Evolutionary conservation across 1,284 basidiomycete species (phyloP).

Genomic region (Cronartium quercuum): DNA sequence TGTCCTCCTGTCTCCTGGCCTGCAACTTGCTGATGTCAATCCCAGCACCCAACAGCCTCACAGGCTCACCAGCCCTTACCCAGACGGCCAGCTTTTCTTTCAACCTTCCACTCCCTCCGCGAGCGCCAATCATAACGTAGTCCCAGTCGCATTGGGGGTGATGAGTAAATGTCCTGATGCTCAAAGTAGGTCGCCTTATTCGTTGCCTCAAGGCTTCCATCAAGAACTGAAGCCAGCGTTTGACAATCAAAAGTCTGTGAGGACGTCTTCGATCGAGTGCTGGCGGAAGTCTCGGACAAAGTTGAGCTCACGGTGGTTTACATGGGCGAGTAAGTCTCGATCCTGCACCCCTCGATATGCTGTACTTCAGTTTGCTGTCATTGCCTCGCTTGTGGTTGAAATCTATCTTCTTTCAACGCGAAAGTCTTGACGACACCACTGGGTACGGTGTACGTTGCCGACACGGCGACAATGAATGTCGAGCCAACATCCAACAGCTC

Average conservation of each 20-base stretch:
- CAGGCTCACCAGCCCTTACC: neutral
- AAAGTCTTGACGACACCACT: conserved; percentile 6
- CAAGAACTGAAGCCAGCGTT: no score
- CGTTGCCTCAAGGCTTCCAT: neutral
- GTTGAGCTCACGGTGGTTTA: conserved; percentile 35
- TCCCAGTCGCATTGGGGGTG: conserved; percentile 41
- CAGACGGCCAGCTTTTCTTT: neutral
- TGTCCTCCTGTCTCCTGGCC: no score
- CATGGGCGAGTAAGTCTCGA: conserved; percentile 33
- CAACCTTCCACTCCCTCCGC: neutral
- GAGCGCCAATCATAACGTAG: conserved; percentile 18
- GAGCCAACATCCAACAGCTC: conserved; percentile 45
- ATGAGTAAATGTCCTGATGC: conserved; percentile 42
- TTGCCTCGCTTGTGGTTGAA: neutral
- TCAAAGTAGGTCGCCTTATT: neutral
- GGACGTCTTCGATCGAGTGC: conserved; percentile 41
- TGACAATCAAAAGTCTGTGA: conserved; percentile 17
- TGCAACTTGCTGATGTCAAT: no score
- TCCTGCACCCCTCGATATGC: no score
- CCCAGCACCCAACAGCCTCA: no score
- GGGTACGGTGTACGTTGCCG: conserved; percentile 42
- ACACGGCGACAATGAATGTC: conserved; percentile 44
- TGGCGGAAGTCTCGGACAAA: conserved; percentile 39
- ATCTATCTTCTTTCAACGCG: neutral
- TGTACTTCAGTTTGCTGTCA: no score